phyloP scores from a whole-genome alignment of 352 stramenopile species.

The Phytophthora podocarpi region DNA sequence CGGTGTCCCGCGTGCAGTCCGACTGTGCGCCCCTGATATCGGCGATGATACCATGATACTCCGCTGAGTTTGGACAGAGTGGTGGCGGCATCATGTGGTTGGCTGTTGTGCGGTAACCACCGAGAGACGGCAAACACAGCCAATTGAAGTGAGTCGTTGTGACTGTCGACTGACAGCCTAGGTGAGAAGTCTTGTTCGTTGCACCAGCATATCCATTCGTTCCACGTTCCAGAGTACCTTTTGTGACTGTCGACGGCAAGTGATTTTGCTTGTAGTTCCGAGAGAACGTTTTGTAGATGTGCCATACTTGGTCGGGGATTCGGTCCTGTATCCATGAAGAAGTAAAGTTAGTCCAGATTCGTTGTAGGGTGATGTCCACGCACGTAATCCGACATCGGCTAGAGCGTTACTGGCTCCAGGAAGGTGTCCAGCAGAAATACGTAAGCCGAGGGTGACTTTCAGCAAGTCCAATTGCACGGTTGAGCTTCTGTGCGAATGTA shows the following conservation, averaged over 20 bases:
- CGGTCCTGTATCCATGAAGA: conserved; percentile 7
- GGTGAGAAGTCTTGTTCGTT: neutral
- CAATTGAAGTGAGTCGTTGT: neutral
- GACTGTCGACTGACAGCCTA: neutral
- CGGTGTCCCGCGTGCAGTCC: conserved; percentile 12
- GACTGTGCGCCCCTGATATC: conserved; percentile 2
- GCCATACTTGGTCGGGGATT: neutral
- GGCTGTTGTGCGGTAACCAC: neutral
- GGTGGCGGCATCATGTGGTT: neutral
- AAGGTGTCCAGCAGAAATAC: neutral
- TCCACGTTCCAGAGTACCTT: conserved; percentile 8
- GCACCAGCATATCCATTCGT: conserved; percentile 8
- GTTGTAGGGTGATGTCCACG: neutral
- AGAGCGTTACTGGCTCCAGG: neutral
- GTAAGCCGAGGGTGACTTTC: conserved; percentile 5
- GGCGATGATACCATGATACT: conserved; percentile 17
- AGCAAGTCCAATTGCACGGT: conserved; percentile 3
- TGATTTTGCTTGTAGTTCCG: neutral
- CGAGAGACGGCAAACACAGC: neutral
- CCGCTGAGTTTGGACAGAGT: conserved; percentile 16
- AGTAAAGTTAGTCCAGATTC: conserved; percentile 15
- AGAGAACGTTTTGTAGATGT: conserved; percentile 17
- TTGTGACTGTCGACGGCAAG: neutral
- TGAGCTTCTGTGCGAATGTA: neutral
- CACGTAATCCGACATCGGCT: conserved; percentile 3